phyloP scores from a whole-genome alignment of 441 rosid species.

The Geranium incanum region DNA sequence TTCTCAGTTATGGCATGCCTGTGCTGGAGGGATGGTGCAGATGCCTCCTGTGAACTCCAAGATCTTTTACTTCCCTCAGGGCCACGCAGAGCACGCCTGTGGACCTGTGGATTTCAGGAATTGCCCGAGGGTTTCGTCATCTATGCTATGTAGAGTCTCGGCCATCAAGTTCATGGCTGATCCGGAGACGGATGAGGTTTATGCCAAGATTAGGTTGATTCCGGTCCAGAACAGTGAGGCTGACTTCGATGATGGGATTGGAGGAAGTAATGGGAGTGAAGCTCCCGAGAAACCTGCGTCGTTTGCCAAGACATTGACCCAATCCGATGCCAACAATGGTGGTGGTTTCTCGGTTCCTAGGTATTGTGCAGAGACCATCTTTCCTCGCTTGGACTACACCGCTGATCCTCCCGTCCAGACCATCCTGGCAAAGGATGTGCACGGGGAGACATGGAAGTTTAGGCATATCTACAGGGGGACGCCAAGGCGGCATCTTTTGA shows the following conservation, averaged over 20 bases:
- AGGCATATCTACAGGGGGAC: conserved; percentile 96
- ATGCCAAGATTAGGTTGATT: conserved; percentile 51
- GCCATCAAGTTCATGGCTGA: conserved; percentile 79
- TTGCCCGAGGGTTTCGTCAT: conserved; percentile 41
- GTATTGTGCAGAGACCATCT: conserved; percentile 91
- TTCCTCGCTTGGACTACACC: conserved; percentile 69
- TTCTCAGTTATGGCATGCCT: conserved; percentile 96
- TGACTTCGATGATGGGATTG: conserved; percentile 33
- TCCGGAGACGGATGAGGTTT: conserved; percentile 82
- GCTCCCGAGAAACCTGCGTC: conserved; percentile 61
- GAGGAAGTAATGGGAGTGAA: conserved; percentile 24
- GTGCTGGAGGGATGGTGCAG: conserved; percentile 94
- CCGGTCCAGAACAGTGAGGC: conserved; percentile 41
- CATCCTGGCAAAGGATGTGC: conserved; percentile 84
- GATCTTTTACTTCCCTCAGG: conserved; percentile 88
- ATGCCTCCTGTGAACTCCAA: conserved; percentile 70
- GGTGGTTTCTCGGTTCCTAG: conserved; percentile 99
- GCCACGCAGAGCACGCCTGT: conserved; percentile 81
- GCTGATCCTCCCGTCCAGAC: conserved; percentile 98
- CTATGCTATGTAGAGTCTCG: conserved; percentile 56
- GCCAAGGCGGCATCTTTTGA: conserved; percentile 85
- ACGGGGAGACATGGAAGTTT: conserved; percentile 82
- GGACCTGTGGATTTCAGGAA: conserved; percentile 53
- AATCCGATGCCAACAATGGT: conserved; percentile 70
- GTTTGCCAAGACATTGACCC: conserved; percentile 88